Base-by-base conservation (phyloP, 495 filamentous ascomycete species). In the Penicillium chermesinum region DNA sequence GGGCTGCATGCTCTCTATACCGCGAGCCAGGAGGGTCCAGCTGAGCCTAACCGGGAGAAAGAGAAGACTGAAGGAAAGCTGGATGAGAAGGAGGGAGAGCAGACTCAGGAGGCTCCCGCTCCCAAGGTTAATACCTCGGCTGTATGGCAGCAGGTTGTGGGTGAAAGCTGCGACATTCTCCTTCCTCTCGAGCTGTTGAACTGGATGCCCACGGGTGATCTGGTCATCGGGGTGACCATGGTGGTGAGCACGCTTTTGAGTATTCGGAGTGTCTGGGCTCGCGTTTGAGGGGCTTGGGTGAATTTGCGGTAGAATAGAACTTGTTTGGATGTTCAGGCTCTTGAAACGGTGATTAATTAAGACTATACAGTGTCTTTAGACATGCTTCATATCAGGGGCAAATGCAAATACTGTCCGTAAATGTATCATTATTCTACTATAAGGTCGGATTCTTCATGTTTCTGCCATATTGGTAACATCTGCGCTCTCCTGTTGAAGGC, bases 221-320 rank as follows among this genome's bases (percentile, higher is more conserved):
- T 71, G 27, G 64, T 62, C 12, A 69, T 83, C 12, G 78, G 74
- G 3, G 35, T 72, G 27, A 65, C 71, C 14, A 81, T 79, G 75
- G 62, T 82, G 16, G 50, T 73, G 22, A 85, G 80, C 51, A 84
- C 83, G 5, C 42, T 78, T 17, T 51, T 85, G 57, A 76, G 78
- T 17, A 70, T 67, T 7, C 48, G 67, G 55, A 79, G 81, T 54
- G 73, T 84, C 8, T 87, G 82, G 82, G 34, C 44, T 5, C 46
- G 32, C 13, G 49, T 61, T 34, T 57, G 34, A 54, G 34, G n/a
- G 10, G 27, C n/a, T 16, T n/a, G 32, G 19, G 12, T 35, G 19
- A 7, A 12, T 1, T 9, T 22, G 7, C 27, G 18, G 32, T 42
- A 27, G 17, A 22, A 51, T 17, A 19, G 22, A 25, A 30, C 25